phyloP scores from a whole-genome alignment of 2,329 filamentous ascomycete genomes.

The Aspergillus thermomutatus region DNA sequence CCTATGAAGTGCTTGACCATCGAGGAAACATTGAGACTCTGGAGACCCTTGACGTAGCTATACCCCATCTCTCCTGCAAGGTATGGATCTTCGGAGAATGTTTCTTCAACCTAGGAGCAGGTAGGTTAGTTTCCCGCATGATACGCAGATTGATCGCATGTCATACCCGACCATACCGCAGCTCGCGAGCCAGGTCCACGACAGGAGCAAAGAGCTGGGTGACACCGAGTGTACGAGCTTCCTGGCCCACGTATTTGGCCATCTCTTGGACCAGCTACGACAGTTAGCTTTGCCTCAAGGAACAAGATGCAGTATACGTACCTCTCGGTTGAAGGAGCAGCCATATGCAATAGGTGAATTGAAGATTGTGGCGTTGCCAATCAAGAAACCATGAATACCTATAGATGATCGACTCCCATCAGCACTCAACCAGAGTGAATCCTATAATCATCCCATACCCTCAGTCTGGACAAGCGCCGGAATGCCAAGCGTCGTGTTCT shows the following conservation, averaged over 20 bases:
- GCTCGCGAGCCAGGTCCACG: slow-evolving; percentile 67
- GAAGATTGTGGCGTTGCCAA: slow-evolving; percentile 73
- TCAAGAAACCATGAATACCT: slow-evolving; percentile 66
- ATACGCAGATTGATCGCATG: neutral
- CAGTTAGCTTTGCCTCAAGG: neutral
- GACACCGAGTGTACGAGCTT: slow-evolving; percentile 64
- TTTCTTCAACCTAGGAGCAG: slow-evolving; percentile 58
- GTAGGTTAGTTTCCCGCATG: neutral
- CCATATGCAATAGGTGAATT: slow-evolving; percentile 72
- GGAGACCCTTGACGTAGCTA: slow-evolving; percentile 58
- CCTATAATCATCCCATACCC: slow-evolving; percentile 35
- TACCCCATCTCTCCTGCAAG: slow-evolving; percentile 67
- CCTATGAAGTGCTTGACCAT: slow-evolving; percentile 75
- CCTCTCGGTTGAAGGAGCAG: slow-evolving; percentile 65
- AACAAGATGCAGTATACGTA: slow-evolving; percentile 8
- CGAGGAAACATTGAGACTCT: slow-evolving; percentile 63
- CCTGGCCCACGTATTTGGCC: slow-evolving; percentile 62
- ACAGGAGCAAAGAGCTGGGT: slow-evolving; percentile 72
- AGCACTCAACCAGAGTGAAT: neutral
- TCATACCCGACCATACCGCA: slow-evolving; percentile 62
- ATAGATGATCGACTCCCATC: neutral
- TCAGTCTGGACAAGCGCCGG: slow-evolving; percentile 72
- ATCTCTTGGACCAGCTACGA: slow-evolving; percentile 59
- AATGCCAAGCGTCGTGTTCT: slow-evolving; percentile 67
- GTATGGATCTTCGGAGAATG: slow-evolving; percentile 66